These are phyloP conservation scores for Penicillium coffeae DNA, from an alignment of 495 filamentous ascomycete species.

Conservation along the genomic window DNA sequence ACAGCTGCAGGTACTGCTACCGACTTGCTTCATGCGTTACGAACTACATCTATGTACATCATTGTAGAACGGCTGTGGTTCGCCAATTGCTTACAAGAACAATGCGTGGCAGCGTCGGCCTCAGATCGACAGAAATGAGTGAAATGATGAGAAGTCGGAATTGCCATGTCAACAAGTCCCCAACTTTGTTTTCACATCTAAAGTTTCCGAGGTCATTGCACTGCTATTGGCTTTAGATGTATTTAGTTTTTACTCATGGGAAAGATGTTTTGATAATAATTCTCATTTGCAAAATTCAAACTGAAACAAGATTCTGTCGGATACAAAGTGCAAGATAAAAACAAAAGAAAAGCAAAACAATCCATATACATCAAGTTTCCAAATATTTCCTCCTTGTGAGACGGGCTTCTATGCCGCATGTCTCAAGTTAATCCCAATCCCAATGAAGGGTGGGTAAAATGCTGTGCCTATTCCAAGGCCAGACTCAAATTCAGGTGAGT, in stretches of 20 bases:
- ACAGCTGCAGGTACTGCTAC: too few relatives aligned
- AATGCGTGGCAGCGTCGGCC: too few relatives aligned
- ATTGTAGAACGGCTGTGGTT: too few relatives aligned
- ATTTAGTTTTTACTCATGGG: not conserved
- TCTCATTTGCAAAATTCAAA: not conserved
- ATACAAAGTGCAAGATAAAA: not conserved
- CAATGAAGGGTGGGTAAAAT: not conserved
- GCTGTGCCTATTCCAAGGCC: not conserved
- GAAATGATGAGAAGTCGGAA: slow-evolving; percentile 31
- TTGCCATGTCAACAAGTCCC: too few relatives aligned
- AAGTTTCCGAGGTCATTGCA: too few relatives aligned
- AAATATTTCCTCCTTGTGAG: not conserved
- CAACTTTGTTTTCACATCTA: too few relatives aligned
- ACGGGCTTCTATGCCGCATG: not conserved
- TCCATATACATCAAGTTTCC: not conserved
- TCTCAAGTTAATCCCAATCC: not conserved
- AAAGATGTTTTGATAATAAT: not conserved
- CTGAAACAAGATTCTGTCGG: not conserved
- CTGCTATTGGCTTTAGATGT: not conserved
- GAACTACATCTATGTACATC: too few relatives aligned
- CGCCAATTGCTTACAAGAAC: too few relatives aligned
- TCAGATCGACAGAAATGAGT: slow-evolving; percentile 19
- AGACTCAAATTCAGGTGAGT: not conserved
- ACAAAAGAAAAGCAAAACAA: not conserved
- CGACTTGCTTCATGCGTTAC: too few relatives aligned